Conservation (phyloP, 169 alveolate species). For the Neospora caninum region DNA sequence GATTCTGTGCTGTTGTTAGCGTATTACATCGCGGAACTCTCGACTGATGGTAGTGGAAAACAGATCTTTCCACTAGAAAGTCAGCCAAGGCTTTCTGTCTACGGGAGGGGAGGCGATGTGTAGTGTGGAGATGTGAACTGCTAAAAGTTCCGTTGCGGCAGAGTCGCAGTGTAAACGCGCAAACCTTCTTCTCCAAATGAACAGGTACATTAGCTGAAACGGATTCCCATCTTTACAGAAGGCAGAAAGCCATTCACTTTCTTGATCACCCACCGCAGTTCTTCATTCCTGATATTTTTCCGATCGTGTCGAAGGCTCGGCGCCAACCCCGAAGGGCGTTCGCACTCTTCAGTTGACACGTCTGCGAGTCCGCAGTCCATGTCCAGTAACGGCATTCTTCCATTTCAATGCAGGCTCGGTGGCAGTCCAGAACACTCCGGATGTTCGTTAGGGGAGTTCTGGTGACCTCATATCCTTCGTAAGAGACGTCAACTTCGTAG, state of each 20-base stretch:
- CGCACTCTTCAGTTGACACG: not conserved
- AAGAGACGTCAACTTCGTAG: conserved; percentile 6
- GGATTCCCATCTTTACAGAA: no score
- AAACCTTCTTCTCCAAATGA: no score
- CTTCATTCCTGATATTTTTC: not conserved
- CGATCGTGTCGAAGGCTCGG: not conserved
- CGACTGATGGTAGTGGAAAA: no score
- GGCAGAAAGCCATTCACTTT: not conserved
- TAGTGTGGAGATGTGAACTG: no score
- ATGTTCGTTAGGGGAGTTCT: not conserved
- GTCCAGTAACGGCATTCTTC: conserved; percentile 19
- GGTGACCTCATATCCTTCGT: not conserved
- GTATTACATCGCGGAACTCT: no score
- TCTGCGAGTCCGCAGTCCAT: not conserved
- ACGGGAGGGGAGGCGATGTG: no score
- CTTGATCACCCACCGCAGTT: not conserved
- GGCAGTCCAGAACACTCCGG: not conserved
- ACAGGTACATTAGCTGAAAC: no score
- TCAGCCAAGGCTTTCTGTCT: not conserved
- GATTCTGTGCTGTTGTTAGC: no score
- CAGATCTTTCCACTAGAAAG: not conserved
- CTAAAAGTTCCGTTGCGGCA: no score
- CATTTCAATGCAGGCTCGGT: not conserved
- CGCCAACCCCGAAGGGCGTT: not conserved
- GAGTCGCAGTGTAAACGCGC: no score